A percentile compares a stretch with the other conserved stretches of the same genome.
These are phyloP conservation scores for Sporodiniella umbellata DNA, from an alignment of 371 early-diverging fungal species.

Conservation along the genomic window DNA sequence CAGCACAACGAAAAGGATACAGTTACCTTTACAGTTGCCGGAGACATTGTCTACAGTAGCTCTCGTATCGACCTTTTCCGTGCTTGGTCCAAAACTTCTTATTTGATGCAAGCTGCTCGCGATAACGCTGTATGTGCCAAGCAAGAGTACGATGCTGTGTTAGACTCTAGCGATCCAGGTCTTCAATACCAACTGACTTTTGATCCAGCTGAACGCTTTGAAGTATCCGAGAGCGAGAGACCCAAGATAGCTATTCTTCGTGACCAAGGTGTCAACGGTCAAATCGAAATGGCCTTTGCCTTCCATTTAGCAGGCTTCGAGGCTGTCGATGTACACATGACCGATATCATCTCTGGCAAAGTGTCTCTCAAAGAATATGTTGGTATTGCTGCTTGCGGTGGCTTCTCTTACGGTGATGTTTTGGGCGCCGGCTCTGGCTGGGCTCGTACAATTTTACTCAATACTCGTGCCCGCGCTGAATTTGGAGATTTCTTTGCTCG, in stretches of 20 bases:
- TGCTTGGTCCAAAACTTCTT: constrained; percentile 89
- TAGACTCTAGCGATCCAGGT: constrained; percentile 75
- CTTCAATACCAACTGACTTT: constrained; percentile 74
- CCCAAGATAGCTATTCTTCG: constrained; percentile 93
- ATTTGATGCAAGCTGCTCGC: constrained; percentile 82
- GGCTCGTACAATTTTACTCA: constrained; percentile 87
- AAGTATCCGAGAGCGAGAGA: constrained; percentile 21
- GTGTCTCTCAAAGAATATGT: constrained; percentile 69
- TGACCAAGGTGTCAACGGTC: constrained; percentile 96
- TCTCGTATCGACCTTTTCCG: constrained; percentile 72
- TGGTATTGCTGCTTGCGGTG: constrained; percentile 94
- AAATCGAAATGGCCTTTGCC: constrained; percentile 91
- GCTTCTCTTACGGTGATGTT: constrained; percentile 97
- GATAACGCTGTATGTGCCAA: constrained; percentile 88
- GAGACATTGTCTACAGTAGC: constrained; percentile 36
- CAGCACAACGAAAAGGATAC: constrained; percentile 46
- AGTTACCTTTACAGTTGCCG: constrained; percentile 40
- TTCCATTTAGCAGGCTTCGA: constrained; percentile 91
- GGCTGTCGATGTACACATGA: constrained; percentile 96
- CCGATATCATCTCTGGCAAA: constrained; percentile 80
- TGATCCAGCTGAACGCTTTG: constrained; percentile 57
- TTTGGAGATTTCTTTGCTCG: constrained; percentile 82
- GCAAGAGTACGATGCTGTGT: constrained; percentile 74
- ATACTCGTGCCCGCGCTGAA: constrained; percentile 67
- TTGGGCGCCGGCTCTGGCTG: constrained; percentile 96